phyloP scores from a whole-genome alignment of 495 filamentous ascomycete genomes.

The Tetracladium setigerum region DNA sequence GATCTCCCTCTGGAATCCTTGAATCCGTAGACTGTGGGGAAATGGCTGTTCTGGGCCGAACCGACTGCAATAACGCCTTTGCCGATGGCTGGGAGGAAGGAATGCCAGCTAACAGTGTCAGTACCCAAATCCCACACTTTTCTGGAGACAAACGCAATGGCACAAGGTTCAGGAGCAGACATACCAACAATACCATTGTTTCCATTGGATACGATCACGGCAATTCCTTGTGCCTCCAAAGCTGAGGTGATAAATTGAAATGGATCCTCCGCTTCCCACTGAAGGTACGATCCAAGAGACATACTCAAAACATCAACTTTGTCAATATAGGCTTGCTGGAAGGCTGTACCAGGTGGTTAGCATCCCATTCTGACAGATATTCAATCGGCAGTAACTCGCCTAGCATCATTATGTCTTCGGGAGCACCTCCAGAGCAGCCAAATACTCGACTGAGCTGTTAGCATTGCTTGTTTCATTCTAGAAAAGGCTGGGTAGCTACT shows the following conservation, averaged over 20 bases:
- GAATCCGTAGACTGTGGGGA: too few species aligned
- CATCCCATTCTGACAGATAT: too few species aligned
- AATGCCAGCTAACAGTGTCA: slow-evolving; percentile 26
- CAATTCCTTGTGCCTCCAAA: too few species aligned
- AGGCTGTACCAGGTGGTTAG: slow-evolving; percentile 16
- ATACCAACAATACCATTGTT: slow-evolving; percentile 44
- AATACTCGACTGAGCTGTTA: slow-evolving; percentile 20
- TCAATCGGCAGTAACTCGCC: background rate
- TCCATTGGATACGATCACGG: slow-evolving; percentile 39
- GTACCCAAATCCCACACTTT: too few species aligned
- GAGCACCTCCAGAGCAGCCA: slow-evolving; percentile 14
- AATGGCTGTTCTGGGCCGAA: slow-evolving; percentile 39
- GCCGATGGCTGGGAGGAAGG: slow-evolving; percentile 45
- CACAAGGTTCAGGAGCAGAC: slow-evolving; percentile 12
- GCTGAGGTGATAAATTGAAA: too few species aligned
- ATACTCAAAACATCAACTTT: slow-evolving; percentile 36
- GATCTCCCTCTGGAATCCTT: too few species aligned
- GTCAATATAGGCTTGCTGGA: slow-evolving; percentile 31
- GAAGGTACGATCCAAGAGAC: slow-evolving; percentile 23
- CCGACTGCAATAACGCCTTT: slow-evolving; percentile 42
- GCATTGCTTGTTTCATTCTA: too few species aligned
- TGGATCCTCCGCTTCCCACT: too few species aligned
- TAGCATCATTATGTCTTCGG: slow-evolving; percentile 25
- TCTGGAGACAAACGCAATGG: too few species aligned
- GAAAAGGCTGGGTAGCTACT: slow-evolving; percentile 7